Evolutionary conservation across 148 eudicot species (phyloP), one percentile per base, ranked within the genome.

Genomic region (Rhododendron henanense): DNA sequence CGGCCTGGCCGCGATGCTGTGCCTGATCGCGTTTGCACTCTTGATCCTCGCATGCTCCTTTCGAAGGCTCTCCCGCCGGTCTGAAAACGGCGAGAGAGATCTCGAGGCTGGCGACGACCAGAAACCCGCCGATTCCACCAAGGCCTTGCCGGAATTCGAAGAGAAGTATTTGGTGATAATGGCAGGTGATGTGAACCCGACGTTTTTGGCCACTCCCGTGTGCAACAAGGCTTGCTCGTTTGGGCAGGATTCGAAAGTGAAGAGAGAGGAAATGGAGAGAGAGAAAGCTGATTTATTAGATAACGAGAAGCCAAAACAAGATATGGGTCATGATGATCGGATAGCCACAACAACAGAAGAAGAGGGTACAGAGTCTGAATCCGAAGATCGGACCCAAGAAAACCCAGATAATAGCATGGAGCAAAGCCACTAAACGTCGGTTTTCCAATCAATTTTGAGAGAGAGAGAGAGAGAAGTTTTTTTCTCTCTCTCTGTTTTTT

Each of bases 1-100:
- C 0, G 98, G 98, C 5, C 73, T 95, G 50, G 98, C 98, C 0
- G 96, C 96, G 33, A 94, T 94, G 96, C 87, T 94, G 31, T 95
- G 94, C 1, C 89, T 95, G 51, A 93, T 95, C 47, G 96, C 93
- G n/a, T 92, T 95, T 63, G 98, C 98, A 3, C 92, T 95, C 8
- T 45, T 94, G 16, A 90, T 94, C 76, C 88, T 95, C 7, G 98
- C 93, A 0, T 95, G 96, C 86, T 95, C 98, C 19, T 94, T 93
- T 67, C 93, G 93, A 90, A 89, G 86, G 83, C 91, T 88, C 28
- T 85, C 87, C 50, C 93, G 92, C 74, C 55, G 82, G 31, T 61
- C 82, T 23, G 91, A 84, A 18, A 71, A 61, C 75, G 71, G 83
- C 53, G 85, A 51, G 18, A 35, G 88, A 48, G 94, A 85, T 82